These are phyloP conservation scores for Solanum hybrid DNA, from an alignment of 305 asterid species.

Conservation along the genomic window DNA sequence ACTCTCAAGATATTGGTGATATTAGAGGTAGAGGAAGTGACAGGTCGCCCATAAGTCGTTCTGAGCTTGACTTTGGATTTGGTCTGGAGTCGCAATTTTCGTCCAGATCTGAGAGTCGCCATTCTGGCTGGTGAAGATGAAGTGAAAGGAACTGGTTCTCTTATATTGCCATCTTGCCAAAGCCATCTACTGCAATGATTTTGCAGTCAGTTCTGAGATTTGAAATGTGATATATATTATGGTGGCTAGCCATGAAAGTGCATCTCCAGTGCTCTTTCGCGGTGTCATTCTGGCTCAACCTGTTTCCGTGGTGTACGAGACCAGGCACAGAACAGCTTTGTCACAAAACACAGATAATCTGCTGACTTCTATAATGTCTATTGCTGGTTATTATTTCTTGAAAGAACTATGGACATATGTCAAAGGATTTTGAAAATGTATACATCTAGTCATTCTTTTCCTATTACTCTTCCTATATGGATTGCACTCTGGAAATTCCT, in stretches of 20 bases:
- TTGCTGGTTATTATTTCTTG: not conserved
- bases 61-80: slow-evolving; percentile 9
- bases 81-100: not conserved
- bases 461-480: not conserved
- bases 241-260: not conserved
- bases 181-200: not conserved
- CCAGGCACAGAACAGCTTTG: not conserved
- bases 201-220: not conserved
- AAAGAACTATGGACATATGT: not conserved
- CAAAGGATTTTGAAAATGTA: not conserved
- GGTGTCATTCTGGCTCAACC: not conserved
- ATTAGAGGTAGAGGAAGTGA: slow-evolving; percentile 20
- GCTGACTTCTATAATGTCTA: not conserved
- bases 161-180: not conserved
- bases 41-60: slow-evolving; percentile 3
- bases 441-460: not conserved
- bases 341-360: not conserved
- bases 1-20: slow-evolving; percentile 21
- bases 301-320: not conserved
- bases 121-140: slow-evolving; percentile 1
- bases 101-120: not conserved
- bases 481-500: not conserved
- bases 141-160: not conserved
- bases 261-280: not conserved
- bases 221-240: not conserved